Percentiles rank a stretch among this genome's conserved stretches.
These are phyloP conservation scores for Protomyces arabidopsidicola DNA, from an alignment of 1,139 yeast genomes.

Conservation along the genomic window DNA sequence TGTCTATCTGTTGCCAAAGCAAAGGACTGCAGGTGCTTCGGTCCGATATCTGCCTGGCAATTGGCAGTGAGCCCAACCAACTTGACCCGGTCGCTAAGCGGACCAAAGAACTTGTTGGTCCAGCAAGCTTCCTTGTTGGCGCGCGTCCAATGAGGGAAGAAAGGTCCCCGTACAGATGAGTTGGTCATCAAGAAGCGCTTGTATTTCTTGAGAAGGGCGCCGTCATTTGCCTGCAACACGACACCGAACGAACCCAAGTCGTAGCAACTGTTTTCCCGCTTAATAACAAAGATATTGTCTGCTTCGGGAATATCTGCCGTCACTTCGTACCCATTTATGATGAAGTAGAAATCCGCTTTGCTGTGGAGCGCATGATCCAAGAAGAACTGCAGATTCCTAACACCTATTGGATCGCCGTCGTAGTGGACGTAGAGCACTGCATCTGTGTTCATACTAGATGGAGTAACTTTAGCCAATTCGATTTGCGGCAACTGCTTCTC, in stretches of 20 bases:
- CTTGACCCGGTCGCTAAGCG: neutral
- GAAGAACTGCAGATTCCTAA: constrained; percentile 12
- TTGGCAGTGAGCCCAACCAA: constrained; percentile 14
- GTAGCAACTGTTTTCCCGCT: constrained; percentile 15
- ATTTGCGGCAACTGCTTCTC: no score
- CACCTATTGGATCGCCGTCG: constrained; percentile 2
- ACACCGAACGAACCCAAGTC: constrained; percentile 18
- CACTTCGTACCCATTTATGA: constrained; percentile 7
- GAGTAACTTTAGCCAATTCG: no score
- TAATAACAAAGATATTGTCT: constrained; percentile 1
- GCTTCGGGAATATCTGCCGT: constrained; percentile 2
- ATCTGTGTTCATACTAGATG: neutral
- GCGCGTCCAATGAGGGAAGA: constrained; percentile 18
- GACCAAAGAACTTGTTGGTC: constrained; percentile 2
- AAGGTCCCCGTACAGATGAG: constrained; percentile 12
- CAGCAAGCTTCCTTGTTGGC: constrained; percentile 3
- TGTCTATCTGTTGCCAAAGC: constrained; percentile 1
- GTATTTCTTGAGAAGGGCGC: constrained; percentile 3
- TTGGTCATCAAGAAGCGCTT: constrained; percentile 20
- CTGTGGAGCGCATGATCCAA: constrained; percentile 16
- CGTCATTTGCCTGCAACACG: constrained; percentile 1
- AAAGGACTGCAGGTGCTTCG: constrained; percentile 19
- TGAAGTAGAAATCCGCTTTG: constrained; percentile 19
- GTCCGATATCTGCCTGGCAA: constrained; percentile 1
- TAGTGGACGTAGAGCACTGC: constrained; percentile 13